phyloP scores from a whole-genome alignment of 148 eudicot genomes.

The Agrostemma githago region DNA sequence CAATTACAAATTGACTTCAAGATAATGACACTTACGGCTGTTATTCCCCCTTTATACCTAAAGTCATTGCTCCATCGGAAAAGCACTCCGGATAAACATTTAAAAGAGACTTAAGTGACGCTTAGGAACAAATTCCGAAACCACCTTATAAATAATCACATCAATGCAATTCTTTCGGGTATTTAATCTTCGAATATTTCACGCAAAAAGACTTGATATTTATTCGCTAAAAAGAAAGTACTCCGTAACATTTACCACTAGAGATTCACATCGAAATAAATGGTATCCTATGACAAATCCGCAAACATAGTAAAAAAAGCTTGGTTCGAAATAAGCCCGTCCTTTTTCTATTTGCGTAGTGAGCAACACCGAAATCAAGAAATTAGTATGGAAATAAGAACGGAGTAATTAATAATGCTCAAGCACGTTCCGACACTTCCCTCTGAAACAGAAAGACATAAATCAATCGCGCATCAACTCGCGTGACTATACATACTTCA shows the following conservation, averaged over 20 bases:
- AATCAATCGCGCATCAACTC: constrained; percentile 3
- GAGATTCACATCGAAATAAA: background rate
- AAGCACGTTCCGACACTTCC: background rate
- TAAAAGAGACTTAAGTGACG: background rate
- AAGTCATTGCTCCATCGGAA: background rate
- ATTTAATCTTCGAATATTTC: background rate
- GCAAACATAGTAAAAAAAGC: background rate
- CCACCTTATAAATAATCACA: background rate
- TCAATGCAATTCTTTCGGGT: background rate
- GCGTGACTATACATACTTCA: background rate
- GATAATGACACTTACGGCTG: background rate
- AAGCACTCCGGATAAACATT: background rate
- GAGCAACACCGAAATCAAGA: background rate
- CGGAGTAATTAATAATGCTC: background rate
- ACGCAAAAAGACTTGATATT: background rate
- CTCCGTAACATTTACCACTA: background rate
- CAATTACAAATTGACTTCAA: background rate
- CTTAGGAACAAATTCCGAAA: background rate
- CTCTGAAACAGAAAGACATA: constrained; percentile 10
- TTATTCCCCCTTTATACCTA: background rate
- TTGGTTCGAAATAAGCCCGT: background rate
- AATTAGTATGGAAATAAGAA: background rate
- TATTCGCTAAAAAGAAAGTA: background rate
- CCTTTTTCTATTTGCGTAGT: background rate
- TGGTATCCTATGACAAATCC: background rate